Base-by-base conservation (phyloP, 176 grass and related monocot species). In the Echinochloa phyllopogon region DNA sequence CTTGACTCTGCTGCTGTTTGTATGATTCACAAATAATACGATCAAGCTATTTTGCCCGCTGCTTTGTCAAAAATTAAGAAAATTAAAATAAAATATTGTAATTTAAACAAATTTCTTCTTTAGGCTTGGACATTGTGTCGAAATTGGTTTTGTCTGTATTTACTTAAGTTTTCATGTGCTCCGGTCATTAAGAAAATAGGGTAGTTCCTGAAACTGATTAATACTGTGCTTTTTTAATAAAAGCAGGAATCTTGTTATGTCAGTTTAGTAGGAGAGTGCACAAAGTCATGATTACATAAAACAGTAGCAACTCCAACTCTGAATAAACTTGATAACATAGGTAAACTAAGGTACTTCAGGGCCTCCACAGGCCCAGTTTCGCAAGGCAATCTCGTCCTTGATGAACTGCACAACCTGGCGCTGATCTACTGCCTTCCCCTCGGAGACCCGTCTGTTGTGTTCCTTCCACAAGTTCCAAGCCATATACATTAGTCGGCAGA, bases 1-100 rank as follows among this genome's bases (percentile, higher is more conserved):
- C 20, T 79, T 89, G 41, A 84, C 45, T 84, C 33, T 78, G 40
- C 42, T 69, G 76, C 39, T 60, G 18, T 69, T 38, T 85, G 36
- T 53, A 45, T 78, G 23, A 27, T 88, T 43, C 68, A 20, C 48
- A 78, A 57, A 59, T 77, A 43, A 39, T 55, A 75, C 20, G 40
- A 45, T 74, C 57, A 47, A 74, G 74, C 75, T 66, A 74, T 33
- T 58, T 58, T 48, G 50, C 45, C n/a, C 51, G 43, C 21, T 25
- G 59, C 29, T 72, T 15, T 57, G 11, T 72, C 23, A 50, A 47
- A 41, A 8, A 74, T 66, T 49, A 50, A 78, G 72, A 65, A 64
- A 60, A 15, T 65, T 2, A 65, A 57, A 66, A 57, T n/a, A 41
- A 59, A 40, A 23, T 56, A 1, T 20, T 55, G 53, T 43, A 45